These are phyloP conservation scores for Pleurotus platypus DNA, from an alignment of 768 basidiomycete genomes.

Conservation along the genomic window DNA sequence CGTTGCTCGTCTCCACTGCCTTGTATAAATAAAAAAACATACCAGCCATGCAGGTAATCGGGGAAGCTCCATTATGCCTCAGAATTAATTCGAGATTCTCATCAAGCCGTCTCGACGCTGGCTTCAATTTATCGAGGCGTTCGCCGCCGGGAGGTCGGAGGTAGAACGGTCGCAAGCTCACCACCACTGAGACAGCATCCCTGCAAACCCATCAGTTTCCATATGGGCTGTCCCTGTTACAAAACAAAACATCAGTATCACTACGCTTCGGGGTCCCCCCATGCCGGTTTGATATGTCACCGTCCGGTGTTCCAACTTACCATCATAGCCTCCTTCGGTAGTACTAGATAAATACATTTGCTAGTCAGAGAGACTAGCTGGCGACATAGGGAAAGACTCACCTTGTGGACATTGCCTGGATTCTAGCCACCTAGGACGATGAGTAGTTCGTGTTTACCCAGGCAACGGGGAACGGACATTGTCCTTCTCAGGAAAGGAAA, in stretches of 20 bases:
- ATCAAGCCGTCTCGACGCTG: neutral
- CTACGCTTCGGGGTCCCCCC: neutral
- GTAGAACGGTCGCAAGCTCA: constrained; percentile 2
- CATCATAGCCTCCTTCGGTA: neutral
- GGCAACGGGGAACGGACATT: no score
- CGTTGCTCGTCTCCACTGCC: no score
- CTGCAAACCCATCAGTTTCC: neutral
- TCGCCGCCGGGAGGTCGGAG: neutral
- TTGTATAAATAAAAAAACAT: no score
- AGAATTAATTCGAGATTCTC: no score
- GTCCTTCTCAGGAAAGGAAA: no score
- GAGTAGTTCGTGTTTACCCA: no score
- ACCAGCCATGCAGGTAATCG: no score
- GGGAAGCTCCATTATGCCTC: no score
- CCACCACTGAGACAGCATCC: neutral
- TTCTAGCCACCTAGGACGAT: no score
- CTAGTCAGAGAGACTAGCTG: neutral
- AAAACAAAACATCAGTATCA: neutral
- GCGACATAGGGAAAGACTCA: neutral
- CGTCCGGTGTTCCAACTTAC: neutral
- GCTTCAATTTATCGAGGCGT: neutral
- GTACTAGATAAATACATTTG: neutral
- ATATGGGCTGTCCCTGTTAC: neutral
- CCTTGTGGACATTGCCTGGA: neutral
- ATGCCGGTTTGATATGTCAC: neutral